phyloP scores from a whole-genome alignment of 768 basidiomycete genomes.

The Mycena floridula region DNA sequence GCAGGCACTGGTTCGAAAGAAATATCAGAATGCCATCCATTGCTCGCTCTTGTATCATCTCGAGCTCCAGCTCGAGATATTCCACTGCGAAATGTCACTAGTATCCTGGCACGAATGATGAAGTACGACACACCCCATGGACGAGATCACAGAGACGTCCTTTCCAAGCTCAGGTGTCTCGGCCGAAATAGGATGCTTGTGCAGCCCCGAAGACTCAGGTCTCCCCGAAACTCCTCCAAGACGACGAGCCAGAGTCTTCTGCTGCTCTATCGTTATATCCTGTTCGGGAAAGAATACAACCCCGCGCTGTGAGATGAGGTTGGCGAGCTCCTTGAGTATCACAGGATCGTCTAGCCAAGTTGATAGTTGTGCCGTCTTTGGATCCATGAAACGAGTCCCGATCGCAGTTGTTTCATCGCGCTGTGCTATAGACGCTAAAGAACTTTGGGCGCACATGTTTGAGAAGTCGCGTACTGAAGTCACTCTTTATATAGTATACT shows the following conservation, averaged over 20 bases:
- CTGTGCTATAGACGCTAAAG: no score
- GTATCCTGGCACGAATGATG: neutral
- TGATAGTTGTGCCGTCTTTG: slow-evolving; percentile 39
- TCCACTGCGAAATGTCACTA: slow-evolving; percentile 19
- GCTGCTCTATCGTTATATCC: slow-evolving; percentile 41
- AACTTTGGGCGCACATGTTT: no score
- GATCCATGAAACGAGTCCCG: slow-evolving; percentile 46
- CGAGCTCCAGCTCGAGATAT: slow-evolving; percentile 28
- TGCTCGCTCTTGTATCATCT: slow-evolving; percentile 30
- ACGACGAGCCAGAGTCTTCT: slow-evolving; percentile 41
- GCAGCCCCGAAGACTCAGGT: slow-evolving; percentile 38
- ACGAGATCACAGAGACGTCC: slow-evolving; percentile 49
- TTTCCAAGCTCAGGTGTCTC: slow-evolving; percentile 41
- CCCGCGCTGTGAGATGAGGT: slow-evolving; percentile 47
- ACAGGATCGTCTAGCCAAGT: slow-evolving; percentile 29
- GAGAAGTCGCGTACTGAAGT: no score
- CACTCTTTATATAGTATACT: no score
- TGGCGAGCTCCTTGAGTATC: slow-evolving; percentile 47
- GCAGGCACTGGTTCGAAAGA: slow-evolving; percentile 56
- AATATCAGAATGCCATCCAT: slow-evolving; percentile 51
- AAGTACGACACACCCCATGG: slow-evolving; percentile 26
- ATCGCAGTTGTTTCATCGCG: slow-evolving; percentile 49
- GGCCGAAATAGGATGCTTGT: slow-evolving; percentile 52
- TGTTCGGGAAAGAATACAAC: slow-evolving; percentile 65
- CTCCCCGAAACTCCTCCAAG: slow-evolving; percentile 45